Evolutionary conservation across 495 filamentous ascomycete species (phyloP), one percentile per base, ranked within the genome.

Genomic region (Talaromyces proteolyticus): DNA sequence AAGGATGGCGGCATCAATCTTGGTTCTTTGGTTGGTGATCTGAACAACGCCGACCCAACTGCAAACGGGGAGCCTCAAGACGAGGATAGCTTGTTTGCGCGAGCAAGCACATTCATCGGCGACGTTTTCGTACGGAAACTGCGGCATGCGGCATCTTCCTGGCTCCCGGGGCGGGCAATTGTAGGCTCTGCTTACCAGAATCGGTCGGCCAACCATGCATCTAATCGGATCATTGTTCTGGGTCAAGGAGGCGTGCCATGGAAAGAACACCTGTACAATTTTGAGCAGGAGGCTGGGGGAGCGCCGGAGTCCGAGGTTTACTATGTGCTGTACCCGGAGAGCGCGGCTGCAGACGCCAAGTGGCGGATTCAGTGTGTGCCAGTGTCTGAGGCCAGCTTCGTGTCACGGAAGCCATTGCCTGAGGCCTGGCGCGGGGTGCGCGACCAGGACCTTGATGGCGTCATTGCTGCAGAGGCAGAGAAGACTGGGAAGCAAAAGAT

Each of bases 261-360:
- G 93, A 90, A 92, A 62, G 92, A 96, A 59, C 93, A 98, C 58
- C 76, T 98, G 14, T 96, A 95, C 69, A 82, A 78, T 36, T 78
- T 97, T 21, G 94, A 98, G 70, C 76, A 77, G 50, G 72, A 83
- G 51, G 65, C 65, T 46, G 50, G 53, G 5, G 53, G 49, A 14
- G 56, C 58, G n/a, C 56, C 66, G 10, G 64, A 67, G 0, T 72
- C 75, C 25, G 68, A 83, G 47, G 80, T 89, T 4, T 66, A 65
- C 56, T 97, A 96, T 66, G 92, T 94, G n/a, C 75, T 97, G 1
- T 98, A 96, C 70, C 84, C 89, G 1, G 94, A 98, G 73, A 85
- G 74, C 53, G 73, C 77, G 4, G 66, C 70, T 3, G 75, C 80
- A 43, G 87, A 77, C 24, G 69, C 85, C 44, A 92, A 89, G 66